A percentile compares a stretch with the other conserved stretches of the same genome.
These are phyloP conservation scores for Zygosaccharomyces lentus DNA, from an alignment of 805 yeast species.

Conservation along the genomic window DNA sequence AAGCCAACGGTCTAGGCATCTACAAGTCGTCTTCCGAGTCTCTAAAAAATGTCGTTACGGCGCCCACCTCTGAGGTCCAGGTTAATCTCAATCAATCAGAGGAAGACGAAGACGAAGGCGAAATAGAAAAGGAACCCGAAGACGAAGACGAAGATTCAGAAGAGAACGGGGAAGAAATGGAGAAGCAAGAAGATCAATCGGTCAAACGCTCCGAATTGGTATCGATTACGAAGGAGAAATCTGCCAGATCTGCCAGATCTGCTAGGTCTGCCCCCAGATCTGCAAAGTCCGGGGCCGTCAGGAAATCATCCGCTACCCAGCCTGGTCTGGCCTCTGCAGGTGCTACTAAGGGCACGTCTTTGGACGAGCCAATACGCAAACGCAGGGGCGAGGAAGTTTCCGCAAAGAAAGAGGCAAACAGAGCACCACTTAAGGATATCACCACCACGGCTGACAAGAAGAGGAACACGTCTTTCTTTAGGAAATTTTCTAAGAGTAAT, in stretches of 20 bases:
- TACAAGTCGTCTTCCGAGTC: conserved; percentile 22
- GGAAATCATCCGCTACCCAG: neutral
- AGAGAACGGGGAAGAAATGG: conserved; percentile 33
- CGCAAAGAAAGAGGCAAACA: conserved; percentile 2
- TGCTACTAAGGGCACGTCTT: conserved; percentile 8
- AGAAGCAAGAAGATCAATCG: conserved; percentile 8
- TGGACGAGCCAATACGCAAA: conserved; percentile 16
- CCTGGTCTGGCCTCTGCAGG: neutral
- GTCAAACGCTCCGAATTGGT: conserved; percentile 1
- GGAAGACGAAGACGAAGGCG: conserved; percentile 8
- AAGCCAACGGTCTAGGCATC: conserved; percentile 29
- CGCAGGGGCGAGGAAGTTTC: conserved; percentile 11
- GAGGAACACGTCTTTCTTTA: conserved; percentile 32
- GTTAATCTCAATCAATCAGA: conserved; percentile 14
- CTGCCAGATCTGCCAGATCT: neutral
- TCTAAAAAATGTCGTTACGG: conserved; percentile 1
- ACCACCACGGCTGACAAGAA: conserved; percentile 17
- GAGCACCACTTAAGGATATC: conserved; percentile 20
- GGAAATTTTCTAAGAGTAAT: conserved; percentile 32
- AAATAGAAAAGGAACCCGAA: conserved; percentile 10
- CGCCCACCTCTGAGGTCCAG: conserved; percentile 16
- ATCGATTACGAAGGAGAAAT: neutral
- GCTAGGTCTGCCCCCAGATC: neutral
- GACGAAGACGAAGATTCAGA: conserved; percentile 5
- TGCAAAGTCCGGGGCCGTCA: neutral